Percentiles rank a stretch among this genome's conserved stretches.
These are phyloP conservation scores for Salvia sclarea DNA, from an alignment of 305 asterid genomes.

Conservation along the genomic window DNA sequence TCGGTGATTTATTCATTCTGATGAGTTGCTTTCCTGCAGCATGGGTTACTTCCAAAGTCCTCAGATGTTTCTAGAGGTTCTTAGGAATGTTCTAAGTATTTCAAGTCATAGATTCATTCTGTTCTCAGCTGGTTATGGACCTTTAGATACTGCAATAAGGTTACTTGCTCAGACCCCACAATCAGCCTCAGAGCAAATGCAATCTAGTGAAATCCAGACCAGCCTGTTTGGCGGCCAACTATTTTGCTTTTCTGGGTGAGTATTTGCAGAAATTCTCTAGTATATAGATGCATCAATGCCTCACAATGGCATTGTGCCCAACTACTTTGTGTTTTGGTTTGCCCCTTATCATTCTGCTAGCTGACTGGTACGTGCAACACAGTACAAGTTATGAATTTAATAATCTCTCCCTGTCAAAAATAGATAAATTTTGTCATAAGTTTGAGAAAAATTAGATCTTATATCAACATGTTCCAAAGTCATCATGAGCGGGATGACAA, in stretches of 20 bases:
- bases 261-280: slow-evolving; percentile 23
- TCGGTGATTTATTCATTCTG: slow-evolving; percentile 15
- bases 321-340: neutral
- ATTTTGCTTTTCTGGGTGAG: slow-evolving; percentile 86
- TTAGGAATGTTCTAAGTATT: slow-evolving; percentile 51
- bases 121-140: slow-evolving; percentile 80
- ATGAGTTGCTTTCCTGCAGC: slow-evolving; percentile 51
- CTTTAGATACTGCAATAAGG: slow-evolving; percentile 68
- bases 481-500: too few species aligned
- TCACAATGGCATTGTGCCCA: neutral
- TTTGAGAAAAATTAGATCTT: too few species aligned
- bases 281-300: slow-evolving; percentile 2
- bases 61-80: slow-evolving; percentile 61
- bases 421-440: too few species aligned
- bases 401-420: too few species aligned
- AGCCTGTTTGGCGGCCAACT: slow-evolving; percentile 62
- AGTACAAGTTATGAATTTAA: neutral
- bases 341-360: neutral
- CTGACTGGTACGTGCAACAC: neutral
- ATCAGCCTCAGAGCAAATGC: slow-evolving; percentile 44
- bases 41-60: slow-evolving; percentile 85
- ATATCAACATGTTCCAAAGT: too few species aligned
- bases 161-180: slow-evolving; percentile 44
- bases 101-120: slow-evolving; percentile 65
- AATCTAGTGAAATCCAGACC: slow-evolving; percentile 50